Evolutionary conservation across 140 eudicot genomes (phyloP), one percentile per base, ranked within the genome.

Genomic region (Senecio squalidus): DNA sequence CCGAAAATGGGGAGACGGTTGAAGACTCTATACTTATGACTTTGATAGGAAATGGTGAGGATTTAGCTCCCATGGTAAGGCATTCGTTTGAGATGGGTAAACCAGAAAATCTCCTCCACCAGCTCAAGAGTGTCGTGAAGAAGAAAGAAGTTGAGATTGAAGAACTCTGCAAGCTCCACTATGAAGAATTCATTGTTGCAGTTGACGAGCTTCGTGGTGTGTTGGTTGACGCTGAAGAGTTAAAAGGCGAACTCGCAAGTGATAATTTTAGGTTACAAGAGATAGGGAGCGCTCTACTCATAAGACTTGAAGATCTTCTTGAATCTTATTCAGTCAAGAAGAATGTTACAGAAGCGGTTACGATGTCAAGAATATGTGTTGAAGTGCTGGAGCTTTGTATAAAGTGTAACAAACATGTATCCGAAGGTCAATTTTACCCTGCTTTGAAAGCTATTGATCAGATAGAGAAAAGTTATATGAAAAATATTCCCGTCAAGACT

Each of bases 161-260:
- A 79, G 98, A 91, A 52, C 82, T 91, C 6, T 91, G 98, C 74
- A 86, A 85, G 59, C 85, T 91, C 52, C 98, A 91, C 34, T 91
- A 91, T 9, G 94, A 91, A 53, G 98, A 91, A 26, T 91, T 91
- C 51, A 91, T 86, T 10, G 66, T 81, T 62, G 98, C 98, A 9
- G 98, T 91, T 27, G 98, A 91, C 50, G 98, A 91, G 65, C 88
- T 91, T 25, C 96, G 98, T 14, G 98, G 98, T 21, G 98, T 91
- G 10, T 64, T 91, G 26, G 98, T 91, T 48, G 98, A 91, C 73
- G 98, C 98, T 0, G 98, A 91, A 65, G 98, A 91, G 72, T 68
- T 91, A 31, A 91, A 86, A 72, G 39, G 74, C 34, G 98, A 78
- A 56, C 94, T 91, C 11, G 83, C 87, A 34, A 81, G 82, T 72